These are phyloP conservation scores for Plasmodium falciparum DNA, from an alignment of 169 alveolate species.

Conservation along the genomic window DNA sequence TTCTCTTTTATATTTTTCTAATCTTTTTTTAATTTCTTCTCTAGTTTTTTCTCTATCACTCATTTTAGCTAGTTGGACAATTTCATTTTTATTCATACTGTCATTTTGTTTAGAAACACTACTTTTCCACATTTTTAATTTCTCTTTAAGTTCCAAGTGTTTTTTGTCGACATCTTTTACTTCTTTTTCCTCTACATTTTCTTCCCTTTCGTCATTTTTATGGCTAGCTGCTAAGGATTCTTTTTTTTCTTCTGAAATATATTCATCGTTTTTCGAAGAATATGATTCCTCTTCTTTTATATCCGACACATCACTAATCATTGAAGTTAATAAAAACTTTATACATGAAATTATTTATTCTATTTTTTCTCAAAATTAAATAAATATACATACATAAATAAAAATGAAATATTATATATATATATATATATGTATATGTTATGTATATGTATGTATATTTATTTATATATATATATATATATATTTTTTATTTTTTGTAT, in stretches of 20 bases:
- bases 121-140: conserved; percentile 24
- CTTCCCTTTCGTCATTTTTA: not conserved
- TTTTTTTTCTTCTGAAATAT: not conserved
- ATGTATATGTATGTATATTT: too few relatives aligned
- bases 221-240: not conserved
- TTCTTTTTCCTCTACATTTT: conserved; percentile 17
- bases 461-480: too few relatives aligned
- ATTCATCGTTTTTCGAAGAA: not conserved
- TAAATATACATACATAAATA: too few relatives aligned
- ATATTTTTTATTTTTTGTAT: too few relatives aligned
- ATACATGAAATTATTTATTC: too few relatives aligned
- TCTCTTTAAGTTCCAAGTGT: conserved; percentile 61
- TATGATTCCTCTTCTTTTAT: conserved; percentile 1
- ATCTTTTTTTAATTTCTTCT: conserved; percentile 30
- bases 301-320: conserved; percentile 13
- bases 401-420: too few relatives aligned
- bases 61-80: not conserved
- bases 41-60: conserved; percentile 28
- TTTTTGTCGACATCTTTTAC: conserved; percentile 30
- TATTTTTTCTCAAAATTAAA: too few relatives aligned
- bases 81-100: not conserved
- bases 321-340: not conserved
- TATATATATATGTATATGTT: too few relatives aligned
- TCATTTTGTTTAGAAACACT: not conserved
- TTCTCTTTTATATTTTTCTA: conserved; percentile 65